These are phyloP conservation scores for Lycium ferocissimum DNA, from an alignment of 257 asterid species.

Conservation along the genomic window DNA sequence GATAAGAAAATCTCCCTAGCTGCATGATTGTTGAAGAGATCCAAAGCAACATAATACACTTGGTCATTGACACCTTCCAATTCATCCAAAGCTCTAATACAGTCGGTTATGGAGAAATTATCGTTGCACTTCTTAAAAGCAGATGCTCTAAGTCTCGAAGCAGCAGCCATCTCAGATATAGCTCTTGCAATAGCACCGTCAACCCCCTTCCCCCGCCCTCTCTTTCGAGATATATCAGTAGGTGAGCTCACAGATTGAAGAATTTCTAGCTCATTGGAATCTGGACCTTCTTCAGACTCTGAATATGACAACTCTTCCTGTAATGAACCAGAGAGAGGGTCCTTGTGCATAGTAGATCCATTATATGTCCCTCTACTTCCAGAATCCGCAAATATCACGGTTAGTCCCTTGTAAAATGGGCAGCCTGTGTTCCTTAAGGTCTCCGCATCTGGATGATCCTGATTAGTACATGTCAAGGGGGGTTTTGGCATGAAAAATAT, in stretches of 20 bases:
- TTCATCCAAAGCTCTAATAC: slow-evolving; percentile 70
- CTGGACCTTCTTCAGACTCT: slow-evolving; percentile 58
- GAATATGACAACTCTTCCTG: slow-evolving; percentile 60
- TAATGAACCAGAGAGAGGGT: slow-evolving; percentile 38
- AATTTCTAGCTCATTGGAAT: slow-evolving; percentile 35
- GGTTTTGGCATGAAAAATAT: not conserved
- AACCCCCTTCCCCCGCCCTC: slow-evolving; percentile 72
- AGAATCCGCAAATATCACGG: slow-evolving; percentile 59
- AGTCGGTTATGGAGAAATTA: slow-evolving; percentile 59
- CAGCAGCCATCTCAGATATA: slow-evolving; percentile 79
- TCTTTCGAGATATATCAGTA: slow-evolving; percentile 53
- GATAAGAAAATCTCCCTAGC: slow-evolving; percentile 77
- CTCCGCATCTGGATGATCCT: slow-evolving; percentile 95
- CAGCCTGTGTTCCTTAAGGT: slow-evolving; percentile 62
- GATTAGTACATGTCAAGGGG: slow-evolving; percentile 39
- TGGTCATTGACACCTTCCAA: slow-evolving; percentile 62
- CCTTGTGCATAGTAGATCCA: slow-evolving; percentile 46
- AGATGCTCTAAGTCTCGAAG: slow-evolving; percentile 66
- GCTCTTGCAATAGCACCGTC: slow-evolving; percentile 76
- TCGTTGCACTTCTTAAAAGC: slow-evolving; percentile 56
- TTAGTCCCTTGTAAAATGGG: slow-evolving; percentile 64
- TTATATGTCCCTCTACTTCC: slow-evolving; percentile 39
- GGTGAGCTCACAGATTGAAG: slow-evolving; percentile 34
- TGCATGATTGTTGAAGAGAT: slow-evolving; percentile 63
- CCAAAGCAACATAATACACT: slow-evolving; percentile 70